phyloP scores from a whole-genome alignment of 768 basidiomycete genomes.

The Rhodosporidiobolus odoratus region DNA sequence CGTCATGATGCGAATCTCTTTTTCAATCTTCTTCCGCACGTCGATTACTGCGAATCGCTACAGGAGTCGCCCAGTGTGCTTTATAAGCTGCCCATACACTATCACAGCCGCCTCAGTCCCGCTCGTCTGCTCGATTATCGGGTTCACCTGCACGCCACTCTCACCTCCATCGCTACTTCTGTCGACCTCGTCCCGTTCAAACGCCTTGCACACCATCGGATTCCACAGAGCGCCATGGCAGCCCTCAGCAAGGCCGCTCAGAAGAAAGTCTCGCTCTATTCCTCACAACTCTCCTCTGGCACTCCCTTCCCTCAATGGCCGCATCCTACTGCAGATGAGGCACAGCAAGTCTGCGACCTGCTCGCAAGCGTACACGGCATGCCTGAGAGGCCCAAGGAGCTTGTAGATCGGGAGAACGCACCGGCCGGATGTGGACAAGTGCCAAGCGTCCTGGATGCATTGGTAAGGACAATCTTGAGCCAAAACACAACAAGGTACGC shows the following conservation, averaged over 20 bases:
- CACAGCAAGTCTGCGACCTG: slow-evolving; percentile 35
- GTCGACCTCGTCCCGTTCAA: too few relatives aligned
- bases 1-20: too few relatives aligned
- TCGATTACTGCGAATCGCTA: too few relatives aligned
- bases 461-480: slow-evolving; percentile 35
- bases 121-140: too few relatives aligned
- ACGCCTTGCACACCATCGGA: too few relatives aligned
- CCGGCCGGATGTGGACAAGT: slow-evolving; percentile 39
- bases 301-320: slow-evolving; percentile 40
- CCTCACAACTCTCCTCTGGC: not conserved
- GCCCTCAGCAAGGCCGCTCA: not conserved
- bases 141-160: too few relatives aligned
- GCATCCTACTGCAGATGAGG: slow-evolving; percentile 32
- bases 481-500: slow-evolving; percentile 28
- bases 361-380: slow-evolving; percentile 38
- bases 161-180: too few relatives aligned
- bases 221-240: too few relatives aligned
- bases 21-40: too few relatives aligned
- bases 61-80: too few relatives aligned
- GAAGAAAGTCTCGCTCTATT: slow-evolving; percentile 19
- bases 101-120: too few relatives aligned
- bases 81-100: too few relatives aligned
- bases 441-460: slow-evolving; percentile 40
- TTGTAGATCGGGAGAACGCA: slow-evolving; percentile 29
- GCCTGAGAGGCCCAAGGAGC: slow-evolving; percentile 28